Conservation (phyloP, 148 eudicot species). For the Amaranthus hypochondriacus region DNA sequence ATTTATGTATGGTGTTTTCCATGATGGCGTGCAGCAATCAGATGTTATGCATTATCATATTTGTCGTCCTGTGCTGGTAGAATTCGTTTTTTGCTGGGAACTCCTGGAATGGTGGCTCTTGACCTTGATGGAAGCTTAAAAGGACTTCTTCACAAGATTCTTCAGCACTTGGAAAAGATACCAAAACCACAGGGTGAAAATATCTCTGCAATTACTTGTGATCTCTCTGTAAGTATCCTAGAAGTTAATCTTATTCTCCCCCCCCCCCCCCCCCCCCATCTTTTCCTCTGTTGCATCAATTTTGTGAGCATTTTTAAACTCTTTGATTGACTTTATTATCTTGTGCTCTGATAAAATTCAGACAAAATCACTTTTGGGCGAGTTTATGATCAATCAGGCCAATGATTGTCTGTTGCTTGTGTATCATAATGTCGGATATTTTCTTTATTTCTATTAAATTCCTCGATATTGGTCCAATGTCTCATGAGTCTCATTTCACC, state of each 20-base stretch:
- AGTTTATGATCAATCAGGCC: background rate
- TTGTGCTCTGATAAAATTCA: background rate
- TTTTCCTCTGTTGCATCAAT: background rate
- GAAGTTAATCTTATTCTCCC: conserved; percentile 5
- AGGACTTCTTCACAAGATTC: conserved; percentile 81
- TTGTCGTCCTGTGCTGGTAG: conserved; percentile 97
- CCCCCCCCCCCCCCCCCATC: background rate
- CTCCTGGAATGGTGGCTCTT: conserved; percentile 99
- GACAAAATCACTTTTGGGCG: background rate
- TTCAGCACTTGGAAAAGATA: conserved; percentile 91
- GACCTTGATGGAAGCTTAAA: conserved; percentile 81
- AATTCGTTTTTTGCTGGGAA: conserved; percentile 81
- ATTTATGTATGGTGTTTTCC: conserved; percentile 6
- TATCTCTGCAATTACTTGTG: conserved; percentile 83
- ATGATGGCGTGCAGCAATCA: conserved; percentile 63
- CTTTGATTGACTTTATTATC: background rate
- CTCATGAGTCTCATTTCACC: background rate
- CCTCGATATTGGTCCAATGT: background rate
- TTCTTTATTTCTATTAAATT: no score
- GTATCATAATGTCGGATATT: no score
- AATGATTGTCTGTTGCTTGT: no score
- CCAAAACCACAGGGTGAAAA: conserved; percentile 98
- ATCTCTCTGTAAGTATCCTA: conserved; percentile 73
- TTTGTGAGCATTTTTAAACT: background rate
- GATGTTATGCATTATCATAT: conserved; percentile 95